Percentiles rank a stretch among this genome's conserved stretches.
phyloP scores from a whole-genome alignment of 2,329 filamentous ascomycete species.

The Ophiostoma perfectum region DNA sequence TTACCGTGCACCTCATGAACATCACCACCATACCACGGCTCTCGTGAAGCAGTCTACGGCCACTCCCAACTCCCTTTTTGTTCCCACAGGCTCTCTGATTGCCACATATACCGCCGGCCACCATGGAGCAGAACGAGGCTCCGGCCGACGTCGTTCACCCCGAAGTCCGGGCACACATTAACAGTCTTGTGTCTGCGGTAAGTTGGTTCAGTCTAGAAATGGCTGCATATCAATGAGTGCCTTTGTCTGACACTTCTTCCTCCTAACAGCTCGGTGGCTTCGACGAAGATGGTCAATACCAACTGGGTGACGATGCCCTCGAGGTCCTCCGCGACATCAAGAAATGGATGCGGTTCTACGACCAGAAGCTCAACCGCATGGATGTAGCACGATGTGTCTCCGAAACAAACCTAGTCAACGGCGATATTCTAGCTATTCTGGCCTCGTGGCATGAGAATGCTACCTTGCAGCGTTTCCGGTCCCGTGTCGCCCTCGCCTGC shows the following conservation, averaged over 20 bases:
- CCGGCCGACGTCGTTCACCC: conserved; percentile 68
- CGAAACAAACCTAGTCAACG: conserved; percentile 85
- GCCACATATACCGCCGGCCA: conserved; percentile 23
- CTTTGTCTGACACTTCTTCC: not conserved
- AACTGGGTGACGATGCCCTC: conserved; percentile 86
- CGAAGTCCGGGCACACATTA: conserved; percentile 87
- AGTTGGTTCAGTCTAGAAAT: conserved; percentile 35
- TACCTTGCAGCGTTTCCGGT: conserved; percentile 67
- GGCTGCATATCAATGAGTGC: not conserved
- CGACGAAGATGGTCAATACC: conserved; percentile 75
- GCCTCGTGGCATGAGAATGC: conserved; percentile 71
- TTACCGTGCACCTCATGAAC: conserved; percentile 12
- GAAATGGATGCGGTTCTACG: conserved; percentile 90
- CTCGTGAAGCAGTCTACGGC: not conserved
- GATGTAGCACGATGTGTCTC: conserved; percentile 90
- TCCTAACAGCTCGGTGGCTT: conserved; percentile 69
- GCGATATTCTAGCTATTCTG: conserved; percentile 85
- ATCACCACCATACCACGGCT: not conserved
- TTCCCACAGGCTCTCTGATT: not conserved
- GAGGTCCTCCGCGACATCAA: conserved; percentile 90
- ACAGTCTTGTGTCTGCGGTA: conserved; percentile 89
- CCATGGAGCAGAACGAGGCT: conserved; percentile 51
- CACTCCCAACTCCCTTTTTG: not conserved
- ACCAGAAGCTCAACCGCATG: conserved; percentile 87
- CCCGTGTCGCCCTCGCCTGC: conserved; percentile 75